Evolutionary conservation across 1,139 yeast species (phyloP).

Genomic region (Diutina catenulata): DNA sequence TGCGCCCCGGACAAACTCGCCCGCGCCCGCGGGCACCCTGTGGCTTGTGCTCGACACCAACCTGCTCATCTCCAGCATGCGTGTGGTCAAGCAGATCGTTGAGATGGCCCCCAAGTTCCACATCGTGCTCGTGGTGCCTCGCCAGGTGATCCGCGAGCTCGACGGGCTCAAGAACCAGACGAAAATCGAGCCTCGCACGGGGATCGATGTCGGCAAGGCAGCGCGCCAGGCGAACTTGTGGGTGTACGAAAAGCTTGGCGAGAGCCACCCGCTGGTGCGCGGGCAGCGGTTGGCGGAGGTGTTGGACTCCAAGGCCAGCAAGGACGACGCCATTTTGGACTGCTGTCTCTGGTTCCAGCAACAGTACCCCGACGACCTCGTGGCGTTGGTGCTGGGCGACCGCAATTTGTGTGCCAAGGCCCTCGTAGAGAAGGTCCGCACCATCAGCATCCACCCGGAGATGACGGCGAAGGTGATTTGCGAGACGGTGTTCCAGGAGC

Average conservation of each 20-base stretch:
- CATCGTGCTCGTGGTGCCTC: conserved; percentile 53
- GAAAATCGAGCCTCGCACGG: conserved; percentile 5
- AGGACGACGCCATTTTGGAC: conserved; percentile 81
- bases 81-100: conserved; percentile 39
- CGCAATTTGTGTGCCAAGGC: conserved; percentile 75
- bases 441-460: conserved; percentile 49
- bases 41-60: conserved; percentile 64
- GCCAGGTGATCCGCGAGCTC: conserved; percentile 58
- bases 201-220: conserved; percentile 31
- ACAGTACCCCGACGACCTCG: conserved; percentile 29
- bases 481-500: conserved; percentile 19
- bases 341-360: conserved; percentile 60
- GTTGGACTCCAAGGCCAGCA: conserved; percentile 26
- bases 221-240: conserved; percentile 76
- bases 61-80: conserved; percentile 55
- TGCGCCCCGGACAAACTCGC: neutral
- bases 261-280: conserved; percentile 33
- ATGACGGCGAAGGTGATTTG: conserved; percentile 58
- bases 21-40: neutral
- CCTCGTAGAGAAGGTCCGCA: conserved; percentile 49
- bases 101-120: conserved; percentile 26
- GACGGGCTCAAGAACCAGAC: conserved; percentile 59
- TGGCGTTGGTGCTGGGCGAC: conserved; percentile 68
- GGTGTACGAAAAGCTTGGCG: conserved; percentile 56
- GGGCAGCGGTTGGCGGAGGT: conserved; percentile 58